Percentiles rank a stretch among this genome's conserved stretches.
Evolutionary conservation across 2,329 filamentous ascomycete species (phyloP).

Genomic region (Leptographium lundbergii): DNA sequence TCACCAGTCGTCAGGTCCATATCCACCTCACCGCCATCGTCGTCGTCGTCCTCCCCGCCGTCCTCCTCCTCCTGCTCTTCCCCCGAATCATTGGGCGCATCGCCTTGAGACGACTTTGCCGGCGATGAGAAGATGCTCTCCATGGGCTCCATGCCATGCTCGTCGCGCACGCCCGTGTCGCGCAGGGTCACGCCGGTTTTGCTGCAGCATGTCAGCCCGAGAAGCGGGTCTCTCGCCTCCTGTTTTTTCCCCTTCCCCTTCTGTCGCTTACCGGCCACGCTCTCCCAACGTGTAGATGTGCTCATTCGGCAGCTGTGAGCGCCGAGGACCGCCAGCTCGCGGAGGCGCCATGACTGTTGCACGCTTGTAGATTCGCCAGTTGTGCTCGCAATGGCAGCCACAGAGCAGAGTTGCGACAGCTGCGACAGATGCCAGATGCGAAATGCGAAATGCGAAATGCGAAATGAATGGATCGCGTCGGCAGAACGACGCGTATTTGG

Average conservation of each 20-base stretch:
- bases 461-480: neutral
- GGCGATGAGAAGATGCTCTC: slow-evolving; percentile 85
- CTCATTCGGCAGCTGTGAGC: slow-evolving; percentile 26
- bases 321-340: slow-evolving; percentile 22
- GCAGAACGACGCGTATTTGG: neutral
- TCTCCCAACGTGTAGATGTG: slow-evolving; percentile 37
- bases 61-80: slow-evolving; percentile 16
- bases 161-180: slow-evolving; percentile 71
- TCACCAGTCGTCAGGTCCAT: slow-evolving; percentile 34
- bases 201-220: slow-evolving; percentile 33
- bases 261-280: slow-evolving; percentile 29
- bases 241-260: neutral
- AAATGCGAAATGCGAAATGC: neutral
- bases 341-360: slow-evolving; percentile 25
- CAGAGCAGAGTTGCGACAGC: no score
- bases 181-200: slow-evolving; percentile 80
- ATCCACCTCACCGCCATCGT: slow-evolving; percentile 23
- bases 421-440: neutral
- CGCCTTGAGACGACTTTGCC: slow-evolving; percentile 31
- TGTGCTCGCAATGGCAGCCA: neutral
- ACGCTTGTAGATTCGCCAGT: neutral
- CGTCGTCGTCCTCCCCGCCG: slow-evolving; percentile 17
- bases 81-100: slow-evolving; percentile 20
- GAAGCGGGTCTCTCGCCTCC: neutral
- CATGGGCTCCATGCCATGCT: slow-evolving; percentile 82